phyloP scores from a whole-genome alignment of 2,329 filamentous ascomycete genomes.

The Tolypocladium cylindrosporum region DNA sequence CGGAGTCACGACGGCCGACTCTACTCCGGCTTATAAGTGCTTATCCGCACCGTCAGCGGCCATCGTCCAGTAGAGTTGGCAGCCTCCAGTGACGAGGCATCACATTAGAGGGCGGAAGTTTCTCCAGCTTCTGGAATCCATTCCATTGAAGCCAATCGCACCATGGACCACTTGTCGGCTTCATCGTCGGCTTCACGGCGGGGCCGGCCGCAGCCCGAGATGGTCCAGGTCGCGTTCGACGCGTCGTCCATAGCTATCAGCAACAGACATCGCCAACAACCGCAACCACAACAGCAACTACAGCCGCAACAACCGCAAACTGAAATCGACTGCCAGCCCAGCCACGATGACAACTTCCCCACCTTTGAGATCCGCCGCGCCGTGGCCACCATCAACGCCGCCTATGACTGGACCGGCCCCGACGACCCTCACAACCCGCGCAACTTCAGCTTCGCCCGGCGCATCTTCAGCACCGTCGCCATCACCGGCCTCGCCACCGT shows the following conservation, averaged over 20 bases:
- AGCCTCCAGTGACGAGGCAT: background rate
- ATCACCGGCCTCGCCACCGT: slow-evolving; percentile 59
- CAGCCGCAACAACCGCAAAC: background rate
- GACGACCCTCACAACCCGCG: slow-evolving; percentile 69
- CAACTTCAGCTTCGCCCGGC: slow-evolving; percentile 65
- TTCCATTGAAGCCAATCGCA: background rate
- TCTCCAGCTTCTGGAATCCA: background rate
- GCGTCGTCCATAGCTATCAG: background rate
- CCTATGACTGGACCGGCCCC: slow-evolving; percentile 25
- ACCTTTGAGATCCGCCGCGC: slow-evolving; percentile 6
- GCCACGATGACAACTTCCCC: background rate
- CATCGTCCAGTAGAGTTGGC: background rate
- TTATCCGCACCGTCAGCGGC: background rate
- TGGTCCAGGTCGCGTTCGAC: slow-evolving; percentile 1
- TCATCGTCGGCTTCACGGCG: background rate
- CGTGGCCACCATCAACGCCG: slow-evolving; percentile 15
- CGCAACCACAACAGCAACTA: background rate
- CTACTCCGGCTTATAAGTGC: background rate
- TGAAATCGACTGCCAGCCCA: background rate
- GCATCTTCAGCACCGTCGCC: slow-evolving; percentile 72
- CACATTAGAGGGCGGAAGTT: background rate
- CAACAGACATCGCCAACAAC: background rate
- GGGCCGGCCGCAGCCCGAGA: slow-evolving; percentile 1
- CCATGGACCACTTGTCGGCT: background rate
- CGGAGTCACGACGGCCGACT: background rate